phyloP scores from a whole-genome alignment of 164 flowering plant species.

The Akebia trifoliata region DNA sequence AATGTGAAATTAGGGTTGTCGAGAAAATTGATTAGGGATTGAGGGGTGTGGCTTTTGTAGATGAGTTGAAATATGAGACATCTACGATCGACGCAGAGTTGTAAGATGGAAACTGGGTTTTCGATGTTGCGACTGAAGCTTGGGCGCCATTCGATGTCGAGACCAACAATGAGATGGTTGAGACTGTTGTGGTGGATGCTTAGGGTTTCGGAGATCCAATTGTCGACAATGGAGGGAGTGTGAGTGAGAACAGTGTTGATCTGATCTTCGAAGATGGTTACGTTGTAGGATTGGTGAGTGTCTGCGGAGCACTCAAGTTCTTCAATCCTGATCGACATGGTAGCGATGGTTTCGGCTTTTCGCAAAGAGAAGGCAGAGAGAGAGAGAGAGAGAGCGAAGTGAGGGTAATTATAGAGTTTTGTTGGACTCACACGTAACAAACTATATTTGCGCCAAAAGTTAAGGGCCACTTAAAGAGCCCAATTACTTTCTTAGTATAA shows the following conservation, averaged over 20 bases:
- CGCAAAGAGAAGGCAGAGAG: no score
- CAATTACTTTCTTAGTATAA: no score
- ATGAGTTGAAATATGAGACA: neutral
- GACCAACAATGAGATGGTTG: neutral
- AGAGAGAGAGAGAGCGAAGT: no score
- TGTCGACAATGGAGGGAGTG: neutral
- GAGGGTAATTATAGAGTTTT: no score
- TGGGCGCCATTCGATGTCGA: neutral
- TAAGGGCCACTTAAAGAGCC: no score
- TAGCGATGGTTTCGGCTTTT: no score
- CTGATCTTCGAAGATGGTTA: neutral
- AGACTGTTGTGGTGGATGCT: neutral
- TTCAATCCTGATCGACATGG: no score
- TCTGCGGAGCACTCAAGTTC: neutral
- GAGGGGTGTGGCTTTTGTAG: neutral
- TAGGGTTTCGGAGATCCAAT: neutral
- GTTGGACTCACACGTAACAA: no score
- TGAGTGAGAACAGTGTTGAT: neutral
- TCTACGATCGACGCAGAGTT: conserved; percentile 1
- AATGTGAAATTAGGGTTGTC: neutral
- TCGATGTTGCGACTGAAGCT: neutral
- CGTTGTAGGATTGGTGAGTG: neutral
- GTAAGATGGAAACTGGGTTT: neutral
- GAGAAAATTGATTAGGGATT: neutral
- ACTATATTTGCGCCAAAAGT: no score